phyloP scores from a whole-genome alignment of 176 grass and related monocot species.

The Aegilops speltoides region DNA sequence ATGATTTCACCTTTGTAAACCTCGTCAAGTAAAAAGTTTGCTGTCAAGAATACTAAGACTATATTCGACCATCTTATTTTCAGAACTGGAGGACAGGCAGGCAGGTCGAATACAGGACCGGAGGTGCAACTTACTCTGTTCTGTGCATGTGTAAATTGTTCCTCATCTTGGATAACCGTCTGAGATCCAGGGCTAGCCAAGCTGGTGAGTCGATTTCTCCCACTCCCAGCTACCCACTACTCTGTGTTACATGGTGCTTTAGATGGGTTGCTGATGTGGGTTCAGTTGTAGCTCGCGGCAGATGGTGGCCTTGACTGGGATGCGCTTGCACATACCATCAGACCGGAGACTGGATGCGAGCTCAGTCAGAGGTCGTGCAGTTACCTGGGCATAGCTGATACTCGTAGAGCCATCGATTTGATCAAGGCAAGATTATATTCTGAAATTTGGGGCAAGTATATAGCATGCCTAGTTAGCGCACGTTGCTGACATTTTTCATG shows the following conservation, averaged over 20 bases:
- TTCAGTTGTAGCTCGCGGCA: slow-evolving; percentile 61
- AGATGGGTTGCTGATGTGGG: background rate
- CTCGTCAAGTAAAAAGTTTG: too few species aligned
- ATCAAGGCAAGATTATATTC: slow-evolving; percentile 52
- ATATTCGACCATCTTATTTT: too few species aligned
- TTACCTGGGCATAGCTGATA: slow-evolving; percentile 64
- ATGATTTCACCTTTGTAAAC: too few species aligned
- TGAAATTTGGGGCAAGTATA: too few species aligned
- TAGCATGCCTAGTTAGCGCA: too few species aligned
- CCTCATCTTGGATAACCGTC: background rate
- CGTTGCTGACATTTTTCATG: too few species aligned
- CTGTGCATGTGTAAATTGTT: too few species aligned
- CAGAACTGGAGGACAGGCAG: too few species aligned
- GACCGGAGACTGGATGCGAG: slow-evolving; percentile 62
- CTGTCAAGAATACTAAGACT: too few species aligned
- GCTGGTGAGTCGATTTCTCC: slow-evolving; percentile 9
- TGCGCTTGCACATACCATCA: slow-evolving; percentile 46
- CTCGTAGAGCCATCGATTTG: slow-evolving; percentile 54
- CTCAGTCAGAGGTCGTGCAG: slow-evolving; percentile 90
- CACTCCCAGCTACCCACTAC: background rate
- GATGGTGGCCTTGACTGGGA: slow-evolving; percentile 80
- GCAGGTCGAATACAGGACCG: too few species aligned
- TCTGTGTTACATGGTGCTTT: background rate
- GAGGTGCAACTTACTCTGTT: too few species aligned
- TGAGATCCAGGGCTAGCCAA: background rate